Percentiles rank a stretch among this genome's conserved stretches.
Conservation (phyloP, 257 asterid species). For the Ophiorrhiza pumila region DNA sequence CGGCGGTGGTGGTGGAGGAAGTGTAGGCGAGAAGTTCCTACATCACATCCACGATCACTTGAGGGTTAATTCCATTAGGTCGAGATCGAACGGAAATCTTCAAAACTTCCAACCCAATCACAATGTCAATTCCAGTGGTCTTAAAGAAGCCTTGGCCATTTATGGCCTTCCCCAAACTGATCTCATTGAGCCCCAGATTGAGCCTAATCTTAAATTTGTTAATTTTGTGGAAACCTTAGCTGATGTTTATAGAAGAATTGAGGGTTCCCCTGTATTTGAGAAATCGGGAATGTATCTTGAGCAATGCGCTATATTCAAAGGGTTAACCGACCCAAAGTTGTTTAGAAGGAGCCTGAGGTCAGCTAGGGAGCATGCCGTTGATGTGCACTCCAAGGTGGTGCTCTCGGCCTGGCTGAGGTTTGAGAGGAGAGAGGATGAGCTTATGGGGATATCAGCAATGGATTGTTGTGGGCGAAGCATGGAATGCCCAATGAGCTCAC, state of each 20-base stretch:
- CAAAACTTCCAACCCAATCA: conserved; percentile 41
- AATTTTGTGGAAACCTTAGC: conserved; percentile 67
- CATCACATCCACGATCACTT: conserved; percentile 74
- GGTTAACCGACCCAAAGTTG: conserved; percentile 78
- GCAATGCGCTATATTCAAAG: conserved; percentile 72
- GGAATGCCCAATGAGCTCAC: conserved; percentile 72
- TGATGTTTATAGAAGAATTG: conserved; percentile 51
- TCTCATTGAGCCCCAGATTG: conserved; percentile 78
- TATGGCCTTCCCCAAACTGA: conserved; percentile 77
- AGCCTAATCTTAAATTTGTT: conserved; percentile 64
- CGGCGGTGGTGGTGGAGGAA: conserved; percentile 33
- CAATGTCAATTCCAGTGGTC: conserved; percentile 30
- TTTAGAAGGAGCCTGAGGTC: conserved; percentile 75
- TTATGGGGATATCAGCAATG: conserved; percentile 79
- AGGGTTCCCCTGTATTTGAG: conserved; percentile 47
- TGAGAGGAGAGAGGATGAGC: conserved; percentile 88
- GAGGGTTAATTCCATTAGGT: conserved; percentile 60
- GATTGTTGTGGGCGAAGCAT: conserved; percentile 72
- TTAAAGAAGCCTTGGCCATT: conserved; percentile 57
- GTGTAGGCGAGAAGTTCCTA: conserved; percentile 65
- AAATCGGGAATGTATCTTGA: conserved; percentile 61
- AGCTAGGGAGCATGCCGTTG: conserved; percentile 79
- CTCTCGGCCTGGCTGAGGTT: conserved; percentile 92
- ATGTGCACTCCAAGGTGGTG: conserved; percentile 86
- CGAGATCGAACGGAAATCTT: conserved; percentile 53